A percentile compares a stretch with the other conserved stretches of the same genome.
phyloP scores from a whole-genome alignment of 257 asterid genomes.

The Nemophila menziesii region DNA sequence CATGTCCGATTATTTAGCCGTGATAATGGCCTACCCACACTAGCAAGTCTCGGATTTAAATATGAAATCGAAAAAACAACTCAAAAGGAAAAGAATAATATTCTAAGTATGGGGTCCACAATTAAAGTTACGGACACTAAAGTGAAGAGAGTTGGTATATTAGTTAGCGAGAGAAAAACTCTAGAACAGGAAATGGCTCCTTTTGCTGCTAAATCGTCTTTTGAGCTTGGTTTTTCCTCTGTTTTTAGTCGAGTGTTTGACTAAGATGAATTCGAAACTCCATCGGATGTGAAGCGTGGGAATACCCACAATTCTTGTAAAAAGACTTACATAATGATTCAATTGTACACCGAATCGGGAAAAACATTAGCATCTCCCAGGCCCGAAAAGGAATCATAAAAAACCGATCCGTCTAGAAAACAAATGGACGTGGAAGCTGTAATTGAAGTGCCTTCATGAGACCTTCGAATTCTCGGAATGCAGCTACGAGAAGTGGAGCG shows the following conservation, averaged over 20 bases:
- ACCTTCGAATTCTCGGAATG: conserved; percentile 98
- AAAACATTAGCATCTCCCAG: conserved; percentile 83
- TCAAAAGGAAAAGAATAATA: conserved; percentile 44
- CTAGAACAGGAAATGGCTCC: conserved; percentile 48
- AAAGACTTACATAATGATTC: conserved; percentile 75
- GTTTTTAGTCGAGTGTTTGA: conserved; percentile 55
- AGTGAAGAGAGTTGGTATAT: conserved; percentile 27
- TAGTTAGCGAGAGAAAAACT: conserved; percentile 23
- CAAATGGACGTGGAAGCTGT: conserved; percentile 61
- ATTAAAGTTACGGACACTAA: conserved; percentile 46
- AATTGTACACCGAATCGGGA: conserved; percentile 94
- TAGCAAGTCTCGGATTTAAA: conserved; percentile 57
- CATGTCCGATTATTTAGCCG: conserved; percentile 24
- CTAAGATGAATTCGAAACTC: conserved; percentile 61
- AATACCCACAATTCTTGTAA: conserved; percentile 62
- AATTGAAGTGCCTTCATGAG: conserved; percentile 94
- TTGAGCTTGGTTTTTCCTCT: conserved; percentile 84
- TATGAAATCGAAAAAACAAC: conserved; percentile 15
- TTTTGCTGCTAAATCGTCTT: conserved; percentile 66
- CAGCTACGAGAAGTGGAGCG: conserved; percentile 94
- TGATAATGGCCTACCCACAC: conserved; percentile 48
- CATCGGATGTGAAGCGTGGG: conserved; percentile 96
- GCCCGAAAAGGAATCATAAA: conserved; percentile 33
- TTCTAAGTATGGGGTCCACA: conserved; percentile 39
- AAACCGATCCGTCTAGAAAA: conserved; percentile 20